Percentiles rank a stretch among this genome's conserved stretches.
phyloP scores from a whole-genome alignment of 345 rosid genomes.

The Eucalyptus curtisii region DNA sequence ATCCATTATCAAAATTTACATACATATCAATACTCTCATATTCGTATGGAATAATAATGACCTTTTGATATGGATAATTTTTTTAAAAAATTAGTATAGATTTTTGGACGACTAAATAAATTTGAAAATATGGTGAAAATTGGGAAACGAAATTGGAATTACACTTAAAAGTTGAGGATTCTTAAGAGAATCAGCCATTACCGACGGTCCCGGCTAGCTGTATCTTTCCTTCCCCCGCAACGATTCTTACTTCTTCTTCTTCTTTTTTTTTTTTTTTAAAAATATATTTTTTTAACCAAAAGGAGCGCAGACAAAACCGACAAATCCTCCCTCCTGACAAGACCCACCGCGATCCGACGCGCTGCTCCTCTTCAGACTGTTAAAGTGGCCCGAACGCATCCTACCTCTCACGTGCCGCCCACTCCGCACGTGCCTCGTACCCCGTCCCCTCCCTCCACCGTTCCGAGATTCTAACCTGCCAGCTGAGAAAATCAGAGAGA shows the following conservation, averaged over 20 bases:
- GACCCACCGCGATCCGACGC: neutral
- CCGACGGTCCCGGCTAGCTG: neutral
- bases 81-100: rapidly evolving
- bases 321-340: slow-evolving; percentile 6
- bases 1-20: neutral
- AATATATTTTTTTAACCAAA: neutral
- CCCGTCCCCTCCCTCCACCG: neutral
- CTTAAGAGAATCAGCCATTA: neutral
- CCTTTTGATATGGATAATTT: rapidly evolving
- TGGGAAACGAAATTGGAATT: neutral
- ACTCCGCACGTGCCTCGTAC: slow-evolving; percentile 6
- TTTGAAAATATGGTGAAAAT: neutral
- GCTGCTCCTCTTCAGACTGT: neutral
- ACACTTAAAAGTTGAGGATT: neutral
- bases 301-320: neutral
- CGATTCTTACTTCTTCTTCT: neutral
- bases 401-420: neutral
- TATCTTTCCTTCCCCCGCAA: neutral
- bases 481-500: neutral
- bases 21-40: neutral
- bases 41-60: neutral
- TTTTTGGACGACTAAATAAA: neutral
- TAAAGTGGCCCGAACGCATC: neutral
- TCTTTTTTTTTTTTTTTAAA: neutral
- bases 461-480: neutral